Evolutionary conservation across 176 grass and related monocot genomes (phyloP).

Genomic region (Zea luxurians): DNA sequence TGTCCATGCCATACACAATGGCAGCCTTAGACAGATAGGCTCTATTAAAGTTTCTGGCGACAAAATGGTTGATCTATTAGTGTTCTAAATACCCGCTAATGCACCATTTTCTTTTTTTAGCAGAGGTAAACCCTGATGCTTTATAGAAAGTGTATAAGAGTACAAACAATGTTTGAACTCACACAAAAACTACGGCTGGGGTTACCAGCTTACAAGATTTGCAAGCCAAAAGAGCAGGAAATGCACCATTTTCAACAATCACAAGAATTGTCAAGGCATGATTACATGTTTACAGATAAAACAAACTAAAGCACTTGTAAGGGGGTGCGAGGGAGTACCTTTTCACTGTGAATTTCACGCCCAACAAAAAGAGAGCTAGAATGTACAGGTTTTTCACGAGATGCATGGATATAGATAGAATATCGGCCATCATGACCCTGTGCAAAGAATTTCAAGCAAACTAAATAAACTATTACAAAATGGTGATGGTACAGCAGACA

Average conservation of each 20-base stretch:
- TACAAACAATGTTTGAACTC: too few species aligned
- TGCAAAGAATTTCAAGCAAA: constrained; percentile 40
- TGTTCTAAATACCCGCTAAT: background rate
- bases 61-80: constrained; percentile 1
- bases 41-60: constrained; percentile 9
- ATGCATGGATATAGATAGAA: constrained; percentile 92
- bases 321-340: constrained; percentile 53
- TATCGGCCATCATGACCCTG: constrained; percentile 80
- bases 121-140: background rate
- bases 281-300: too few species aligned
- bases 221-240: background rate
- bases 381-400: constrained; percentile 73
- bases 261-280: background rate
- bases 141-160: too few species aligned
- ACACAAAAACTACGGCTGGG: too few species aligned
- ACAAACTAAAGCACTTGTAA: too few species aligned
- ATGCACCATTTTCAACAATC: background rate
- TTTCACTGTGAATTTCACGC: constrained; percentile 86
- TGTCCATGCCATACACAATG: constrained; percentile 14
- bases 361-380: constrained; percentile 80
- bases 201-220: background rate
- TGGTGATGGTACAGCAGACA: constrained; percentile 16
- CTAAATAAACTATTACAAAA: constrained; percentile 18
- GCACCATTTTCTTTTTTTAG: background rate
- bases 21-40: background rate